These are phyloP conservation scores for Neonectria faginata DNA, from an alignment of 2,329 filamentous ascomycete genomes.

Conservation along the genomic window DNA sequence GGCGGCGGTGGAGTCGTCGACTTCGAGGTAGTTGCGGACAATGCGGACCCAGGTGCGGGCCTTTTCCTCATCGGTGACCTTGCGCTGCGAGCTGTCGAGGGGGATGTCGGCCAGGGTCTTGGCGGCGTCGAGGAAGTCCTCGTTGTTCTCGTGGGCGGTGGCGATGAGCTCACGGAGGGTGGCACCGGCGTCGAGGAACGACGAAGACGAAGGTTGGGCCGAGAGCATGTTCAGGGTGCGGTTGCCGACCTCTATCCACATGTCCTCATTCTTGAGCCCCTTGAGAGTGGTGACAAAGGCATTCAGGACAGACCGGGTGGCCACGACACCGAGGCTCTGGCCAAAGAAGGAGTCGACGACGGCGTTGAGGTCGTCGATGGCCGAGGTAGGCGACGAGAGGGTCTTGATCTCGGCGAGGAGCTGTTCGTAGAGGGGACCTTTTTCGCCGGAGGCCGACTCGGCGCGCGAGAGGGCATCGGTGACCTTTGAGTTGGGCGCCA, in stretches of 20 bases:
- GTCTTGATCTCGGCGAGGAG: conserved; percentile 59
- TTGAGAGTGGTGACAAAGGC: conserved; percentile 74
- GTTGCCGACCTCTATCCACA: conserved; percentile 80
- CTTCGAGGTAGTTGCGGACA: conserved; percentile 92
- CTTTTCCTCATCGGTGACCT: conserved; percentile 84
- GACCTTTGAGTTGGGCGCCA: conserved; percentile 57
- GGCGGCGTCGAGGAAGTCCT: conserved; percentile 84
- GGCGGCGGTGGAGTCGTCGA: conserved; percentile 87
- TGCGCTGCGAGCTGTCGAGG: conserved; percentile 88
- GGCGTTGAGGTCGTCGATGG: conserved; percentile 70
- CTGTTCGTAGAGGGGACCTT: conserved; percentile 59
- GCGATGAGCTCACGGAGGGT: conserved; percentile 84
- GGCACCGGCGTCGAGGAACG: conserved; percentile 86
- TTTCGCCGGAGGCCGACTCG: conserved; percentile 54
- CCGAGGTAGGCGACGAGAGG: conserved; percentile 54
- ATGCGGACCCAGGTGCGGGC: conserved; percentile 92
- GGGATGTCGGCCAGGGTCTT: conserved; percentile 84
- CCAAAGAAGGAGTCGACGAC: conserved; percentile 75
- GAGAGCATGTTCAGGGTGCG: conserved; percentile 76
- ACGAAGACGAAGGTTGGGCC: conserved; percentile 72
- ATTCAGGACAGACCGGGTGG: conserved; percentile 76
- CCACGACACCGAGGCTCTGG: conserved; percentile 80
- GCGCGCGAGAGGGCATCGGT: conserved; percentile 57
- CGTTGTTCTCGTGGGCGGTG: conserved; percentile 82
- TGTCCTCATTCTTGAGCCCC: conserved; percentile 68